These are phyloP conservation scores for Thamnidium elegans DNA, from an alignment of 192 early-diverging fungal genomes.

Conservation along the genomic window DNA sequence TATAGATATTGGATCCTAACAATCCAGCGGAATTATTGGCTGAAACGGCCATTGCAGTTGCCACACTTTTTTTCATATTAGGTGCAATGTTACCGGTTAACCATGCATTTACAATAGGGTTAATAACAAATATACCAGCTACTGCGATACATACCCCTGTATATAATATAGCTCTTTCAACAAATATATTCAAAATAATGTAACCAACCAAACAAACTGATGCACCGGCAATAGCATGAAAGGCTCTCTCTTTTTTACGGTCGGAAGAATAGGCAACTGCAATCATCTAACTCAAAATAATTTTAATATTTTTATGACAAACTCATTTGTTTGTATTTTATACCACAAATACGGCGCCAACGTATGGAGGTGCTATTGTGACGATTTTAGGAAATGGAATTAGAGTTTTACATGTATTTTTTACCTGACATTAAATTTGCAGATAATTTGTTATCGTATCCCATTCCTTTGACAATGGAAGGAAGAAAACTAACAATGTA, in stretches of 20 bases:
- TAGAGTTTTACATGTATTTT: too few species aligned
- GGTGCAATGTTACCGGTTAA: slow-evolving; percentile 32
- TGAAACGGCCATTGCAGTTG: slow-evolving; percentile 33
- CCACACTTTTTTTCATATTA: slow-evolving; percentile 35
- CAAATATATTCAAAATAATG: slow-evolving; percentile 12
- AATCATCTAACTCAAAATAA: slow-evolving; percentile 20
- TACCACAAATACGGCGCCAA: slow-evolving; percentile 33
- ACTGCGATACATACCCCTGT: slow-evolving; percentile 34
- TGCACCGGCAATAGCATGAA: slow-evolving; percentile 29
- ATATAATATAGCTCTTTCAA: slow-evolving; percentile 5
- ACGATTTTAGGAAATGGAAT: too few species aligned
- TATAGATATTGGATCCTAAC: slow-evolving; percentile 34
- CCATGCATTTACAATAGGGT: slow-evolving; percentile 36
- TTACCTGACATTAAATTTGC: slow-evolving; percentile 37
- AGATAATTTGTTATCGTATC: slow-evolving; percentile 30
- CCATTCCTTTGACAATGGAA: slow-evolving; percentile 31
- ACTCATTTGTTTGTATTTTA: neutral
- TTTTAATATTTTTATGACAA: neutral
- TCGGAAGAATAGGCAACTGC: slow-evolving; percentile 29
- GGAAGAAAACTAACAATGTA: slow-evolving; percentile 27
- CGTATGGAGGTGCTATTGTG: slow-evolving; percentile 27
- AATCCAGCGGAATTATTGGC: slow-evolving; percentile 33
- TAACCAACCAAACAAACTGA: slow-evolving; percentile 25
- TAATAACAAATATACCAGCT: slow-evolving; percentile 32
- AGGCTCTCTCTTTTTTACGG: slow-evolving; percentile 22